These are phyloP conservation scores for Lentinula guzmanii DNA, from an alignment of 768 basidiomycete genomes.

Conservation along the genomic window DNA sequence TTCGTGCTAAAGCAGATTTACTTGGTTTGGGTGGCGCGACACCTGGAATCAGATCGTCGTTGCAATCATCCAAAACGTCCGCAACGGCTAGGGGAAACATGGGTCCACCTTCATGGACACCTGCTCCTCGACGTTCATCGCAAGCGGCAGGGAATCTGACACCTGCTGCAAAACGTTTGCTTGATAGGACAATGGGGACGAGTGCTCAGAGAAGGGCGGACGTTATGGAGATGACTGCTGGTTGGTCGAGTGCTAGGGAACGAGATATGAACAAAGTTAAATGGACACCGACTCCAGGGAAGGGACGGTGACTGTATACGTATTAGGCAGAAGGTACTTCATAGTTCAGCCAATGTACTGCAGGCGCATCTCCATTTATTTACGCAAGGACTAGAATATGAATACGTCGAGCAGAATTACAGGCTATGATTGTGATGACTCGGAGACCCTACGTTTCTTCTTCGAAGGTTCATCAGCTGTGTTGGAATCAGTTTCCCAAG, in stretches of 20 bases:
- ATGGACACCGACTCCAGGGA: constrained; percentile 74
- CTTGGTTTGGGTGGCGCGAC: constrained; percentile 36
- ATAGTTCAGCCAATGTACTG: neutral
- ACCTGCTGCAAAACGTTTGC: constrained; percentile 74
- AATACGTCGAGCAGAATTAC: neutral
- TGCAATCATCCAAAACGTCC: constrained; percentile 26
- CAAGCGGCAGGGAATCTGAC: constrained; percentile 74
- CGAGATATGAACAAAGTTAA: constrained; percentile 59
- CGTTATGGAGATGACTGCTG: constrained; percentile 52
- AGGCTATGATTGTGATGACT: constrained; percentile 1
- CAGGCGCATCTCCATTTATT: no score
- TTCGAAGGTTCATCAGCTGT: constrained; percentile 32
- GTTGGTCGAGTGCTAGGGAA: constrained; percentile 56
- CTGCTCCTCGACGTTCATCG: constrained; percentile 41
- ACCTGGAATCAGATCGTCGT: constrained; percentile 22
- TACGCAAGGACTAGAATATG: neutral
- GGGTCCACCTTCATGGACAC: constrained; percentile 79
- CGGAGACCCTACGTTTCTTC: constrained; percentile 55
- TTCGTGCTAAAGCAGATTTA: constrained; percentile 71
- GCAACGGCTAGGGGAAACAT: constrained; percentile 46
- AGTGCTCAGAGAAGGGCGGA: constrained; percentile 60
- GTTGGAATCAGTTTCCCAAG: constrained; percentile 11
- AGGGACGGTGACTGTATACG: constrained; percentile 23
- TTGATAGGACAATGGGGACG: constrained; percentile 66
- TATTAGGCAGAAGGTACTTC: no score